Base-by-base conservation (phyloP, 1,284 basidiomycete genomes). In the Cryptococcus neoformans region DNA sequence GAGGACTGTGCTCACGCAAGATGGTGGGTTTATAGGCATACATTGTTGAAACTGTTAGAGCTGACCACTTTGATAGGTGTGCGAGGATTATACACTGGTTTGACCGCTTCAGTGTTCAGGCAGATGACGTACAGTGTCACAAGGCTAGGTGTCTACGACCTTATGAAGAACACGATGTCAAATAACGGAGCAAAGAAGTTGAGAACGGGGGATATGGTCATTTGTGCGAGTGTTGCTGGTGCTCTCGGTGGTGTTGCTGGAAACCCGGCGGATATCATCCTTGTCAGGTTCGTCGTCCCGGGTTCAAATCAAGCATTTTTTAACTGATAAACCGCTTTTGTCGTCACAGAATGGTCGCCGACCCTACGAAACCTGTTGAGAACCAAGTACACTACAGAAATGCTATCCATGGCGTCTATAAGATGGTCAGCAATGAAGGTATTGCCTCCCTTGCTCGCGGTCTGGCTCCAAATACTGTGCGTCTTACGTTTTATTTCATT, bases 341-440 rank as follows among this genome's bases (percentile, higher is more conserved):
- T 40, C 44, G 35, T 44, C 16, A 14, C 49, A 66, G 75, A 50
- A 77, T 77, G 75, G 68, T 73, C 9, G 66, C 74, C n/a, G 74
- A 77, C 56, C 68, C 74, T 6, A 68, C 70, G 16, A 74, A 73
- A 60, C 68, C 71, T 7, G 56, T 60, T 6, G 69, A 62, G 17
- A 63, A 74, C 44, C 68, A 68, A 55, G 58, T 69, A 37, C 58
- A 66, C n/a, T 77, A 77, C 58, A 55, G 72, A 16, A 79, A 81
- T 60, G 78, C 79, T 21, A 51, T 80, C 34, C 68, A 78, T 21
- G 81, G 81, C 0, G 54, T 82, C 12, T 74, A 77, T 51, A 62
- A 77, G 45, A 80, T 82, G 69, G 74, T 78, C 12, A 57, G 60
- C 12, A 77, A 80, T 6, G 82, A 82, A 63, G 81, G 82, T 14